A percentile compares a stretch with the other conserved stretches of the same genome.
These are phyloP conservation scores for Zygosaccharomyces pseudobailii DNA, from an alignment of 1,139 yeast genomes.

Conservation along the genomic window DNA sequence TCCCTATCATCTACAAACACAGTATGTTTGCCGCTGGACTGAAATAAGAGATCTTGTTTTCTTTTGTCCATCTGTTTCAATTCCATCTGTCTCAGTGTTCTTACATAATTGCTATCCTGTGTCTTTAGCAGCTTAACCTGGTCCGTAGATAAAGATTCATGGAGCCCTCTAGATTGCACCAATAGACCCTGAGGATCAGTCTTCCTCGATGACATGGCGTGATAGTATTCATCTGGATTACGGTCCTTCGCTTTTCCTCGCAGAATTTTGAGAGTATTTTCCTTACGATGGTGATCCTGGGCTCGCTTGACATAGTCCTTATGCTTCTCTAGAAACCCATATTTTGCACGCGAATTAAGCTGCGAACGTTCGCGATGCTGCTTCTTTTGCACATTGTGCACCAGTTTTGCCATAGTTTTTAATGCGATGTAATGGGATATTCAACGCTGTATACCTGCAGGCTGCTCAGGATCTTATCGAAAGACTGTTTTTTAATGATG, in stretches of 20 bases:
- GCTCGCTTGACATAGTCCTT: conserved; percentile 91
- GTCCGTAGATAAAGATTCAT: conserved; percentile 50
- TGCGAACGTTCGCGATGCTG: conserved; percentile 95
- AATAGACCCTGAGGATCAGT: conserved; percentile 67
- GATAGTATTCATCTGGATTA: conserved; percentile 96
- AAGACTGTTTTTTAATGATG: not conserved
- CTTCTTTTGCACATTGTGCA: conserved; percentile 88
- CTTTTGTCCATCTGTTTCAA: conserved; percentile 57
- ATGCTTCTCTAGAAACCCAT: conserved; percentile 89
- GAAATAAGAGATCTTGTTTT: conserved; percentile 50
- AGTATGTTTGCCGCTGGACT: conserved; percentile 68
- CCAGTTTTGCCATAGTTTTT: conserved; percentile 64
- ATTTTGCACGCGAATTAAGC: conserved; percentile 62
- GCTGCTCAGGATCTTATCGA: no score
- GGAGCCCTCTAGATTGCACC: conserved; percentile 58
- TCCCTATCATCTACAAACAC: conserved; percentile 70
- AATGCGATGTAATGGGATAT: not conserved
- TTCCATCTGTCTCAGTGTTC: conserved; percentile 71
- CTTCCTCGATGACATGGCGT: conserved; percentile 72
- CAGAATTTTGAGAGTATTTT: conserved; percentile 73
- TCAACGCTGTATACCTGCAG: no score
- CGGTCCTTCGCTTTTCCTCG: conserved; percentile 65
- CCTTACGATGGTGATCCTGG: conserved; percentile 81
- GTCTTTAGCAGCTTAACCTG: conserved; percentile 81
- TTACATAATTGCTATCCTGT: conserved; percentile 82